Conservation (phyloP, 257 asterid genomes). For the Forsythia suspensa region DNA sequence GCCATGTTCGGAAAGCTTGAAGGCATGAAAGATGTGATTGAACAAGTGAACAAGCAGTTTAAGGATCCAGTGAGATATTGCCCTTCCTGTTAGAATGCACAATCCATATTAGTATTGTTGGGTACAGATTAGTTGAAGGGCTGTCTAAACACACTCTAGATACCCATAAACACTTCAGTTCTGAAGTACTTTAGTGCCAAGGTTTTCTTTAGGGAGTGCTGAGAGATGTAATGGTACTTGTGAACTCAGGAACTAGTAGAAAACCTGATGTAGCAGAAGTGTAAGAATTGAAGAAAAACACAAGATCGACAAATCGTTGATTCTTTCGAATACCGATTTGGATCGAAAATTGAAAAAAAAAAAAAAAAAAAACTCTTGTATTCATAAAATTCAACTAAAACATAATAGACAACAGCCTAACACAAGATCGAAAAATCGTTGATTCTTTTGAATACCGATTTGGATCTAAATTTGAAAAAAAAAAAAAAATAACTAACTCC, state of each 20-base stretch:
- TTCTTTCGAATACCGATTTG: background rate
- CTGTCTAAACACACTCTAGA: background rate
- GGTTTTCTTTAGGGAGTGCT: no score
- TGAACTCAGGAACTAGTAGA: no score
- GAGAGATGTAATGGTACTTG: no score
- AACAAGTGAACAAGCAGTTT: conserved; percentile 89
- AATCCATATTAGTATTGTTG: conserved; percentile 12
- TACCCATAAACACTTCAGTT: background rate
- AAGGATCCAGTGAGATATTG: conserved; percentile 81
- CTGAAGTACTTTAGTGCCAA: background rate
- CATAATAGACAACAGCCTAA: no score
- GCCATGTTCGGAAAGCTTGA: conserved; percentile 89
- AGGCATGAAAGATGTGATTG: conserved; percentile 92
- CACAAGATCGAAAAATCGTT: no score
- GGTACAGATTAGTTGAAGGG: background rate
- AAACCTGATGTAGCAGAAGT: no score
- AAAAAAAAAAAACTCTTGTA: no score
- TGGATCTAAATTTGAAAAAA: background rate
- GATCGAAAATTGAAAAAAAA: background rate
- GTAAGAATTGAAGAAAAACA: no score
- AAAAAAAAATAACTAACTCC: no score
- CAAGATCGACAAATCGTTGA: no score
- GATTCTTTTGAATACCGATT: background rate
- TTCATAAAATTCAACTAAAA: no score
- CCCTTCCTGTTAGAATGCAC: conserved; percentile 1